phyloP scores from a whole-genome alignment of 306 rosid genomes.

The Casuarina cunninghamiana region DNA sequence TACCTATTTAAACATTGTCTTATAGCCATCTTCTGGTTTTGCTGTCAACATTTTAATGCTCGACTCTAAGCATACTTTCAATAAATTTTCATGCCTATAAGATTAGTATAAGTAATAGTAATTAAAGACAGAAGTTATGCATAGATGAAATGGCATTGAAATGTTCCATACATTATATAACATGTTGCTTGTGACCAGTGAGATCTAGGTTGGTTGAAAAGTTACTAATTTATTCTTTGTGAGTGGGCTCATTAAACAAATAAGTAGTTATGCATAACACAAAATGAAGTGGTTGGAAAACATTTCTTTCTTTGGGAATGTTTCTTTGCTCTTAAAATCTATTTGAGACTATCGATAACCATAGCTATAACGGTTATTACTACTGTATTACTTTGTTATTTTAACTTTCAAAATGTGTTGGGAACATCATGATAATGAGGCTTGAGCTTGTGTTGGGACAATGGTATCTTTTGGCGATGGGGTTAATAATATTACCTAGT shows the following conservation, averaged over 20 bases:
- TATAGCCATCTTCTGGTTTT: slow-evolving; percentile 12
- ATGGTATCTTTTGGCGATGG: neutral
- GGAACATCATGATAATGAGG: neutral
- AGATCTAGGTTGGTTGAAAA: neutral
- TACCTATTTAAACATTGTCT: slow-evolving; percentile 29
- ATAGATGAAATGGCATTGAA: neutral
- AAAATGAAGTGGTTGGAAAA: neutral
- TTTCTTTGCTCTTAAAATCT: neutral
- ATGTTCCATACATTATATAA: neutral
- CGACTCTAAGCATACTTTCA: slow-evolving; percentile 6
- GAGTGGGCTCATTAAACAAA: neutral
- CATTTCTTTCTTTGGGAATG: neutral
- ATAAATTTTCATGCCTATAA: slow-evolving; percentile 15
- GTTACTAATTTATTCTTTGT: neutral
- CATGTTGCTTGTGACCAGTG: neutral
- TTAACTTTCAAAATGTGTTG: neutral
- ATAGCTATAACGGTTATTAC: neutral
- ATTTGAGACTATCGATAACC: neutral
- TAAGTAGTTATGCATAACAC: neutral
- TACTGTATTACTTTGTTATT: neutral
- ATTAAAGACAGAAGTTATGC: neutral
- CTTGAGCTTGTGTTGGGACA: neutral
- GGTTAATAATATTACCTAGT: neutral
- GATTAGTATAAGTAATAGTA: neutral
- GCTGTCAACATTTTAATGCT: slow-evolving; percentile 14